Percentiles rank a stretch among this genome's conserved stretches.
Conservation (phyloP, 345 rosid species). For the Geranium rotundifolium region DNA sequence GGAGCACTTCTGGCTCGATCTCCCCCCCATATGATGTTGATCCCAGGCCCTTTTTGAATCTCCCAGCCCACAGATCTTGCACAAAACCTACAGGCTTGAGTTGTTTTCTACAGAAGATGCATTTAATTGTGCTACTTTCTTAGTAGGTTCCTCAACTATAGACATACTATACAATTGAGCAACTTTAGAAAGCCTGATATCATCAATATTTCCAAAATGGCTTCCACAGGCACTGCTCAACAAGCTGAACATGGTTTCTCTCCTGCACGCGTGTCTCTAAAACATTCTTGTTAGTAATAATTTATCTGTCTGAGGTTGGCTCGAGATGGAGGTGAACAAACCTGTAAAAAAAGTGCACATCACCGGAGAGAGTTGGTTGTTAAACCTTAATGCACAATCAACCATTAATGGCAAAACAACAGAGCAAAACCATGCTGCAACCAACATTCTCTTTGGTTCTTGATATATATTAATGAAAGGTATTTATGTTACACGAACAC, state of each 20-base stretch:
- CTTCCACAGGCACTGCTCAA: slow-evolving; percentile 88
- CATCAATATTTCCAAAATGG: slow-evolving; percentile 81
- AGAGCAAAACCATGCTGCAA: too few species aligned
- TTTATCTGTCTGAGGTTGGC: too few species aligned
- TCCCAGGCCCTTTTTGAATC: slow-evolving; percentile 78
- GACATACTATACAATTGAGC: slow-evolving; percentile 20
- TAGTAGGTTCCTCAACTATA: slow-evolving; percentile 20
- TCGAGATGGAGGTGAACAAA: too few species aligned
- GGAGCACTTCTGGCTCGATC: slow-evolving; percentile 47
- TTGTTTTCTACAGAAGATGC: slow-evolving; percentile 25
- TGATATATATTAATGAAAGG: too few species aligned
- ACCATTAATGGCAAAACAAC: too few species aligned
- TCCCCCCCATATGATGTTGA: slow-evolving; percentile 65
- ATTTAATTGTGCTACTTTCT: slow-evolving; percentile 27
- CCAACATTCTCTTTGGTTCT: too few species aligned
- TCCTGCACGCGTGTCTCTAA: slow-evolving; percentile 86
- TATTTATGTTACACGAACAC: too few species aligned
- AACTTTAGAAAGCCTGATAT: slow-evolving; percentile 37
- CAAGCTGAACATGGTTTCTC: slow-evolving; percentile 83
- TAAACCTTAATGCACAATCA: too few species aligned
- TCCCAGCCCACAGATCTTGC: slow-evolving; percentile 92
- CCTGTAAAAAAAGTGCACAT: too few species aligned
- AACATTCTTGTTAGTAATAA: slow-evolving; percentile 54
- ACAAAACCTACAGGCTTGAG: slow-evolving; percentile 51
- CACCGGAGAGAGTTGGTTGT: too few species aligned